phyloP scores from a whole-genome alignment of 345 rosid genomes.

The Firmiana major region DNA sequence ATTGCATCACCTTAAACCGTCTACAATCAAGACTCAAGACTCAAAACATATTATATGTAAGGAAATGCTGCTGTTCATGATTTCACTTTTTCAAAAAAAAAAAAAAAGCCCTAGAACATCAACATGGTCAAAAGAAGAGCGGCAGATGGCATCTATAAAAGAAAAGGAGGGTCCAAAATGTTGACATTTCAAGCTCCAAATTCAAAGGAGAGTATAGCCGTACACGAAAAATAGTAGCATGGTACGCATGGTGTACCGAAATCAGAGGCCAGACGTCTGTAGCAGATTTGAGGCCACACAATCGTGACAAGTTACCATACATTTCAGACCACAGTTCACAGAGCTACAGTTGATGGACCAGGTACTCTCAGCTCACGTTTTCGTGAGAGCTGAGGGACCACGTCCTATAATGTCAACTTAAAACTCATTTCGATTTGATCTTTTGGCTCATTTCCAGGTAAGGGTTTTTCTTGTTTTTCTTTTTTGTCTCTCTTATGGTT shows the following conservation, averaged over 20 bases:
- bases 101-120: not conserved
- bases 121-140: not conserved
- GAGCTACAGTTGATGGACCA: not conserved
- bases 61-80: no score
- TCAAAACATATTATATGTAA: no score
- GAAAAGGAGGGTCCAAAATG: not conserved
- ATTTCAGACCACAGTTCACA: not conserved
- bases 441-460: not conserved
- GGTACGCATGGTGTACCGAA: not conserved
- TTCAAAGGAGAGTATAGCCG: not conserved
- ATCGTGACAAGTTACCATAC: not conserved
- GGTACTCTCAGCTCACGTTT: not conserved
- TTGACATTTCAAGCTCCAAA: not conserved
- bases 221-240: not conserved
- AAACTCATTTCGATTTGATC: no score
- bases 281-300: not conserved
- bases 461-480: not conserved
- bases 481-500: not conserved
- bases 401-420: not conserved
- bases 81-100: not conserved
- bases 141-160: not conserved
- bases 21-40: not conserved
- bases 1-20: not conserved
- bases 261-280: not conserved
- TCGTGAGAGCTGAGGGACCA: no score